Percentiles rank a stretch among this genome's conserved stretches.
Conservation (phyloP, 495 filamentous ascomycete genomes). For the Viridothelium virens region DNA sequence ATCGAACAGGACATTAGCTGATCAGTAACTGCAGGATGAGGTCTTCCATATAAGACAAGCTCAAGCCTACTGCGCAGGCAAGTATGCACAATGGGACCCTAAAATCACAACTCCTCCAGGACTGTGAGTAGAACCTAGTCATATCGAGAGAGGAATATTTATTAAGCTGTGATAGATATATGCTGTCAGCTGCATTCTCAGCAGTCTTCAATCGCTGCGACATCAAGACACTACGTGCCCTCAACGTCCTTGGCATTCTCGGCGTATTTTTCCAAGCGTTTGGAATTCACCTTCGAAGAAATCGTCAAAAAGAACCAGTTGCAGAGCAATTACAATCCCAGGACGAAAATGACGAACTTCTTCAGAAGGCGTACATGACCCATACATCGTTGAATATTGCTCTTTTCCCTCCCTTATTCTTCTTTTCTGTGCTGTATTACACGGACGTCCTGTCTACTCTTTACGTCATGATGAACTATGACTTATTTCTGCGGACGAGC, state of each 20-base stretch:
- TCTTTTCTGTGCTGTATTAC: constrained; percentile 91
- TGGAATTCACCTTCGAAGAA: constrained; percentile 17
- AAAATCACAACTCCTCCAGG: constrained; percentile 96
- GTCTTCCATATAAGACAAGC: constrained; percentile 93
- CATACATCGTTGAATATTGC: constrained; percentile 59
- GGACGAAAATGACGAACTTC: not conserved
- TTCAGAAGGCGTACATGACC: not conserved
- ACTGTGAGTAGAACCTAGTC: constrained; percentile 45
- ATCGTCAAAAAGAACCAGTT: not conserved
- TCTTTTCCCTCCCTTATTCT: constrained; percentile 85
- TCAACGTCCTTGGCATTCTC: constrained; percentile 46
- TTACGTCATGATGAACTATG: constrained; percentile 45
- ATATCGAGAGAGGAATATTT: not conserved
- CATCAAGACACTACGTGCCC: constrained; percentile 41
- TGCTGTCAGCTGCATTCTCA: constrained; percentile 5
- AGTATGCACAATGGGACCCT: constrained; percentile 77
- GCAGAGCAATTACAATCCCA: not conserved
- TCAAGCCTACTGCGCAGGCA: constrained; percentile 70
- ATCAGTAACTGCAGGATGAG: constrained; percentile 58
- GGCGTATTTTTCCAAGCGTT: constrained; percentile 29
- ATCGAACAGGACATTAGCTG: constrained; percentile 12
- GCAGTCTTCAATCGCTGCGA: constrained; percentile 35
- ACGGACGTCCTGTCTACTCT: constrained; percentile 70
- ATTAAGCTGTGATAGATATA: not conserved
- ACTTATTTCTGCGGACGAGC: not conserved